These are phyloP conservation scores for Phoma herbarum DNA, from an alignment of 2,329 filamentous ascomycete species.

Conservation along the genomic window DNA sequence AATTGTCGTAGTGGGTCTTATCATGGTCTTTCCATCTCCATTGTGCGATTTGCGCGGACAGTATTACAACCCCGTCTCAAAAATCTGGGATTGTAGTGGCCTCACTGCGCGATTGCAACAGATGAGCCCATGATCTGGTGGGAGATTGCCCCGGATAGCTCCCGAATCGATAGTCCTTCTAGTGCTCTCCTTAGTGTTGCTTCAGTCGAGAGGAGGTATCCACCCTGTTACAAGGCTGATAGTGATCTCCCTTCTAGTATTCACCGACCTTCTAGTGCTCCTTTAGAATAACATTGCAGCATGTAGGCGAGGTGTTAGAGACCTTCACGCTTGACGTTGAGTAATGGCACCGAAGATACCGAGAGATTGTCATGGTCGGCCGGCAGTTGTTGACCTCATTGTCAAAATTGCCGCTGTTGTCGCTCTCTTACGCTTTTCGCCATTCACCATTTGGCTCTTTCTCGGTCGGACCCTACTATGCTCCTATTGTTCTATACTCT, in stretches of 20 bases:
- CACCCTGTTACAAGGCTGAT: neutral
- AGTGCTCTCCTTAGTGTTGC: neutral
- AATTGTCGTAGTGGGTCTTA: neutral
- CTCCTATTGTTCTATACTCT: neutral
- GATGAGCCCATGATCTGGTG: neutral
- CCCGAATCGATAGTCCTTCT: neutral
- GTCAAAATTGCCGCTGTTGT: neutral
- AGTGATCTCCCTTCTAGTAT: constrained; percentile 1
- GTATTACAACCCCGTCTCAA: neutral
- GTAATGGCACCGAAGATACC: neutral
- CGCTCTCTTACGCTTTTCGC: neutral
- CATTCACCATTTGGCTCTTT: neutral
- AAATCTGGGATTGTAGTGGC: neutral
- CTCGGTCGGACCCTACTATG: neutral
- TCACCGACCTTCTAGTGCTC: neutral
- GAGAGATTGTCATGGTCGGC: neutral
- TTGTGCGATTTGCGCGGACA: neutral
- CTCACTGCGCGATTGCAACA: neutral
- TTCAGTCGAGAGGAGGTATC: neutral
- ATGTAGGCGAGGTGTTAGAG: neutral
- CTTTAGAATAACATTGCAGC: neutral
- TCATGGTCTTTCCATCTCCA: neutral
- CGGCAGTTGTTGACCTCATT: neutral
- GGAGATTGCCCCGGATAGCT: neutral
- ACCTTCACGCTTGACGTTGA: neutral